Evolutionary conservation across 2,329 filamentous ascomycete species (phyloP), one percentile per base, ranked within the genome.

Genomic region (Colletotrichum sp.): DNA sequence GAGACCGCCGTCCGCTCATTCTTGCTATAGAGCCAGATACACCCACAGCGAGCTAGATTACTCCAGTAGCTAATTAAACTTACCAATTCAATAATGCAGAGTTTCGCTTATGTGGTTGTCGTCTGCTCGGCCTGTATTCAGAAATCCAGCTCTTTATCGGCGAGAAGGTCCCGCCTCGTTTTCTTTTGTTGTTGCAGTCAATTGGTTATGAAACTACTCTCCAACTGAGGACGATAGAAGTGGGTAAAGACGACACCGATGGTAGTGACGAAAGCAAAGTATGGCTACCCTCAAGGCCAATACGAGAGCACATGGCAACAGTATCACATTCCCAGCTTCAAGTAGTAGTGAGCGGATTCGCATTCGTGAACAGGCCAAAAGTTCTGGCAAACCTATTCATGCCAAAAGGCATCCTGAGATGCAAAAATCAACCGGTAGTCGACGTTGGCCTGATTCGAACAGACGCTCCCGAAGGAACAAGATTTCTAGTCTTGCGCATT

Each of bases 401-500:
- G 10, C n/a, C 10, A 13, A 21, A 36, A 36, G 34, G 43, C 2
- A 13, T 12, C n/a, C 6, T 7, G 6, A 21, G 10, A 7, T 21
- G 10, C 12, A 6, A 14, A n/a, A 57, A 13, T 14, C 8, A 73
- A 68, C 52, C 26, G 0, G 2, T 3, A 4, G 0, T 13, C 73
- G 73, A 75, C 70, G 69, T 75, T 75, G 73, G 73, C 73, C 73
- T 75, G 73, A 75, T 75, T 75, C 69, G 69, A 73, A 73, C 70
- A 73, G 72, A 75, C 68, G 72, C 72, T 75, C 72, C 72, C 72
- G 72, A 75, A 72, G 72, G 72, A 72, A 75, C 68, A 75, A 75
- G 69, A 72, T 75, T 75, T 75, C 72, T 75, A 75, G 72, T 72
- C 72, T 72, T 75, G 72, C 72, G 72, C 72, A 75, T 75, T 75